Percentiles rank a stretch among this genome's conserved stretches.
phyloP scores from a whole-genome alignment of 106 monocot genomes.

The Vanilla planifolia region DNA sequence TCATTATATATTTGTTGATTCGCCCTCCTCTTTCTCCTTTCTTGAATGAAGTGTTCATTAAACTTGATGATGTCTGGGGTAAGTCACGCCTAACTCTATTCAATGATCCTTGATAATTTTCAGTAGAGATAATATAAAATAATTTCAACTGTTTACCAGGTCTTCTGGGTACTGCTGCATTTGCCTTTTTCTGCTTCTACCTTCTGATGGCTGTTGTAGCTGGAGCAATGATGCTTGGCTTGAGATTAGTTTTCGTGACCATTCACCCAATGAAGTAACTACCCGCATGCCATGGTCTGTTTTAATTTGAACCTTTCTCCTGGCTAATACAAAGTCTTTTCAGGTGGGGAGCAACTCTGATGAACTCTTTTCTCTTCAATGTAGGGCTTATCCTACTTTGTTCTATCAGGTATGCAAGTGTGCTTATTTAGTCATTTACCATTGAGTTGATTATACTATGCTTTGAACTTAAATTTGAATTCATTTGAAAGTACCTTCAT shows the following conservation, averaged over 20 bases:
- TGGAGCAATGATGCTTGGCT: conserved; percentile 95
- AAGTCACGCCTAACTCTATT: conserved; percentile 16
- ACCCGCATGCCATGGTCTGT: background rate
- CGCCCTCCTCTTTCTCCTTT: conserved; percentile 89
- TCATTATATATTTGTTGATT: conserved; percentile 87
- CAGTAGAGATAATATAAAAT: conserved; percentile 1
- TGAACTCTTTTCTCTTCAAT: conserved; percentile 99
- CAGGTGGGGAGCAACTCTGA: conserved; percentile 97
- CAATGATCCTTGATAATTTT: background rate
- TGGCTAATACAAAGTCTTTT: conserved; percentile 6
- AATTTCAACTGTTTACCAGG: conserved; percentile 33
- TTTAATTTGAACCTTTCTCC: background rate
- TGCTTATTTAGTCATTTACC: too few species aligned
- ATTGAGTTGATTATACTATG: too few species aligned
- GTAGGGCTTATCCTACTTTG: conserved; percentile 92
- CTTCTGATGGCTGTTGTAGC: conserved; percentile 93
- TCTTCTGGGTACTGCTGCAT: conserved; percentile 88
- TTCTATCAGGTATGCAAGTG: conserved; percentile 87
- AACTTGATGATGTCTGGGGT: conserved; percentile 97
- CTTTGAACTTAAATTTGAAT: too few species aligned
- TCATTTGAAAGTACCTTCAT: too few species aligned
- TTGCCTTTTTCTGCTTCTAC: conserved; percentile 98
- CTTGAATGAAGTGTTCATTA: conserved; percentile 91
- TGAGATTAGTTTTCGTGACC: conserved; percentile 87
- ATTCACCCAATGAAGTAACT: conserved; percentile 99